Base-by-base conservation (phyloP, 305 asterid genomes). In the Stenogyne calaminthoides region DNA sequence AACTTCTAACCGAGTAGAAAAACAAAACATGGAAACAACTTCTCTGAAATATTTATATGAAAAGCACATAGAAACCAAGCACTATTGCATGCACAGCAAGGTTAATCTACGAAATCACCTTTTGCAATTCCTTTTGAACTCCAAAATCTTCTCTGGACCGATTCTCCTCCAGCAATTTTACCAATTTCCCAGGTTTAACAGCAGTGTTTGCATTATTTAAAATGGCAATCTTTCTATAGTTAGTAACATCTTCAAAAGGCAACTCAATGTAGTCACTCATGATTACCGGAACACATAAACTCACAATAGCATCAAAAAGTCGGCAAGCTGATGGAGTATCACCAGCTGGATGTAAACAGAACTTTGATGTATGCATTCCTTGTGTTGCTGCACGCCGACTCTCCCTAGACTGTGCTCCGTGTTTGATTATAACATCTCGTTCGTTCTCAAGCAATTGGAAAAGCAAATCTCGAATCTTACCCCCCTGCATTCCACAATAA, bases 291-390 rank as follows among this genome's bases (percentile, higher is more conserved):
- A 90, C 81, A 56, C 98, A 95, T 82, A 90, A 82, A 84, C 99
- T 95, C 82, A 92, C 96, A 59, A 95, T 89, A 73, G 97, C 97
- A 80, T 95, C 98, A 85, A 92, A 95, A 70, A 95, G 97, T 64
- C 99, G 87, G 78, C 99, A 95, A 80, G 99, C 98, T 69, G 98
- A 95, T 78, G 98, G 99, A 82, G 99, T 92, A 82, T 95, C 99
- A 18, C 99, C 99, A 75, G 99, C 99, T 42, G 99, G 99, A 85
- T 95, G 99, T 70, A 95, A 78, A 72, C 99, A 95, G 82, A 92
- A 92, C 74, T 77, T 90, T 40, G 98, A 92, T 3, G 91, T 79
- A 72, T 95, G 99, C 99, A 95, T 95, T 67, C 98, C 99, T 61
- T 78, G 93, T 47, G 96, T 60, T 78, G 99, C 98, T 74, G 84